Evolutionary conservation across 306 rosid species (phyloP), one percentile per base, ranked within the genome.

Genomic region (Echinosophora koreensis): DNA sequence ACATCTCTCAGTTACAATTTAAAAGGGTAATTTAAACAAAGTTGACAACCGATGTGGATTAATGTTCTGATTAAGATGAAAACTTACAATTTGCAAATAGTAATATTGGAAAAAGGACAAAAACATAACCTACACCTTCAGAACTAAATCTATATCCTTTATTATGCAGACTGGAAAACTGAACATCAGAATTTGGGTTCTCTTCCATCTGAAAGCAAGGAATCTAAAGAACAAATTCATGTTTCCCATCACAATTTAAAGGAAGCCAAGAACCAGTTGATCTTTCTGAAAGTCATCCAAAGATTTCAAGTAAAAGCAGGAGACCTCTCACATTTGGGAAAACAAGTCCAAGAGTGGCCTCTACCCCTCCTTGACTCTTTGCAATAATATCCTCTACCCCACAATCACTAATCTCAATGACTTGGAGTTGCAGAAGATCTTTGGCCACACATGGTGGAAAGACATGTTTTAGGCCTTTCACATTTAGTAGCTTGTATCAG

Each of bases 371-470:
- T 71, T 82, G 74, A 13, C 35, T 69, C 46, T 63, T 76, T 11
- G 30, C 78, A 54, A 82, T 56, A 76, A 82, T 62, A 55, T 76
- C 82, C 69, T 69, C 78, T 5, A 76, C 81, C 7, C 81, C 82
- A 46, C 74, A 82, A 34, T 82, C 78, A 76, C 63, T 70, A 62
- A 82, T 77, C 64, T 76, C 85, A 55, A 82, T 78, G 47, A 76
- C 14, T 18, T 70, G 69, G 51, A 82, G 74, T 54, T 76, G 69
- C 56, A 62, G 16, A 62, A 82, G 85, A 51, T 82, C 82, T 82
- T 63, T 82, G 30, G 85, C 85, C 69, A 82, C 69, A 46, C 82
- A 76, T 6, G 76, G 44, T 76, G 85, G 82, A 70, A 82, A 82
- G 9, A 82, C 63, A 70, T 82, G 74, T 27, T 82, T 70, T 54